A percentile compares a stretch with the other conserved stretches of the same genome.
phyloP scores from a whole-genome alignment of 306 rosid species.

The Geum urbanum region DNA sequence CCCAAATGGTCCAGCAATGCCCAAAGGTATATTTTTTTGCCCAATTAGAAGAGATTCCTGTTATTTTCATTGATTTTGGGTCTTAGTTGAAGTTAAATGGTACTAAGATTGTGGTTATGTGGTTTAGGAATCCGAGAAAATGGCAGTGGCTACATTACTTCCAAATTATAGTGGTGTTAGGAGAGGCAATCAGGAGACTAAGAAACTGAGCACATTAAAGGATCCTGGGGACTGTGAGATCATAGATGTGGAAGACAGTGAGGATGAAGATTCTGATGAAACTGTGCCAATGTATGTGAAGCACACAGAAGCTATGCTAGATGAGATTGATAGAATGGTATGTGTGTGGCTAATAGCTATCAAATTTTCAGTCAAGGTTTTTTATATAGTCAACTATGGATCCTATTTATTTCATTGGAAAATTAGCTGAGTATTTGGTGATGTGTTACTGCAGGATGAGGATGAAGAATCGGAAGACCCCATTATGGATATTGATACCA shows the following conservation, averaged over 20 bases:
- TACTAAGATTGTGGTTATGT: not conserved
- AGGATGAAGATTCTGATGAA: constrained; percentile 19
- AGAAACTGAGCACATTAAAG: constrained; percentile 25
- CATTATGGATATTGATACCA: constrained; percentile 39
- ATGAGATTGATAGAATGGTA: constrained; percentile 54
- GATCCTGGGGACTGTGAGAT: constrained; percentile 28
- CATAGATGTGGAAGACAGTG: constrained; percentile 35
- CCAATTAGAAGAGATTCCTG: not conserved
- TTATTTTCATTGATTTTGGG: not conserved
- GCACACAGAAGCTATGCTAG: constrained; percentile 58
- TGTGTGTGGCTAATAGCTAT: constrained; percentile 9
- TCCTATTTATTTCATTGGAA: not conserved
- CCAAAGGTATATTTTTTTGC: constrained; percentile 24
- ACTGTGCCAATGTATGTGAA: constrained; percentile 55
- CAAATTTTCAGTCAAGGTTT: not conserved
- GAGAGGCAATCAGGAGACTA: constrained; percentile 16
- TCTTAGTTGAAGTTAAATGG: not conserved
- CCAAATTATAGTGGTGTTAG: constrained; percentile 1
- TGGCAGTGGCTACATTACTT: not conserved
- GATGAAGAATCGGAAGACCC: constrained; percentile 41
- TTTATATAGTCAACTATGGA: too few species aligned
- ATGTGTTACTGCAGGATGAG: constrained; percentile 38
- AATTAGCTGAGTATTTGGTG: not conserved
- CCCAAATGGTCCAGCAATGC: constrained; percentile 42
- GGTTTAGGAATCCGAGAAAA: constrained; percentile 8